phyloP scores from a whole-genome alignment of 495 filamentous ascomycete genomes.

The Thozetella sp. region DNA sequence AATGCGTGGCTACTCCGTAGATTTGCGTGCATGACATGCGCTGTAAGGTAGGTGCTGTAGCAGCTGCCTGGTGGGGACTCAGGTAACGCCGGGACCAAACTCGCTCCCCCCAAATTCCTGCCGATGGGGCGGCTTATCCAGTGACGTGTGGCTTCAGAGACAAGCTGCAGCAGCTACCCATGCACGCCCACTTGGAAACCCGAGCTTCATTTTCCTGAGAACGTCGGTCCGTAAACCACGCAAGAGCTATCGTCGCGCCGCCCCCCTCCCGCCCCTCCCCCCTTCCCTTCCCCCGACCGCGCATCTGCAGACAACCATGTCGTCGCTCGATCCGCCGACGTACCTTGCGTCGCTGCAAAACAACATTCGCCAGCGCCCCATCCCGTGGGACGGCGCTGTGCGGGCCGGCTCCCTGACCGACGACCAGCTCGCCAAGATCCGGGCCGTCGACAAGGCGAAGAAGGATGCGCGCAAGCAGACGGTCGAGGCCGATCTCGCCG shows the following conservation, averaged over 20 bases:
- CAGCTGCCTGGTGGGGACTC: neutral
- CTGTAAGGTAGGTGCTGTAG: too few species aligned
- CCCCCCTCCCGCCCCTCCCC: neutral
- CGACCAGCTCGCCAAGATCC: conserved; percentile 92
- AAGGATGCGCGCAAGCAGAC: conserved; percentile 77
- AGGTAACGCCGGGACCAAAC: too few species aligned
- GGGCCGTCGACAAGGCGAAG: conserved; percentile 94
- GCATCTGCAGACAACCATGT: neutral
- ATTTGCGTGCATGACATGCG: too few species aligned
- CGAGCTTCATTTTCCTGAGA: neutral
- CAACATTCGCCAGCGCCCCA: conserved; percentile 91
- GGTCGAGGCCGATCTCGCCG: conserved; percentile 76
- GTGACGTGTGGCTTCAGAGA: neutral
- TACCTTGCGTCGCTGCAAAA: conserved; percentile 91
- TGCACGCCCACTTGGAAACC: neutral
- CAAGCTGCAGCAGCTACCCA: neutral
- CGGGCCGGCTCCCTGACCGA: conserved; percentile 93
- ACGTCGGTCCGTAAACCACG: neutral
- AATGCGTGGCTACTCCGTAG: too few species aligned
- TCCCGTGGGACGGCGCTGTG: conserved; percentile 97
- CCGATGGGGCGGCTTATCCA: neutral
- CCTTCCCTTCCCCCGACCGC: neutral
- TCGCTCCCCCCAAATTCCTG: neutral
- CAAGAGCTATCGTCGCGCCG: neutral
- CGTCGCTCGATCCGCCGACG: conserved; percentile 85